Evolutionary conservation across 306 rosid genomes (phyloP).

Genomic region (Prunus dulcis): DNA sequence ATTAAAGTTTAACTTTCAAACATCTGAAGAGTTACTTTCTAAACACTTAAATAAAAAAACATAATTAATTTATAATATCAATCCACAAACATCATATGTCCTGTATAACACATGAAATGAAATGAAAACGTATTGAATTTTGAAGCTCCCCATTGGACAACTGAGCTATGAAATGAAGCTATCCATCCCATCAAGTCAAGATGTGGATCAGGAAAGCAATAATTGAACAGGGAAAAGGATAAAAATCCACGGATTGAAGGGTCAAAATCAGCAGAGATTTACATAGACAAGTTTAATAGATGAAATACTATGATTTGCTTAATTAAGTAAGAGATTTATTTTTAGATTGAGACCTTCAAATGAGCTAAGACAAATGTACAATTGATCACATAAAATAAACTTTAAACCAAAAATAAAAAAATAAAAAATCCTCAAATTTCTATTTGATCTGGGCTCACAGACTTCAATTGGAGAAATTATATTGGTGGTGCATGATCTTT

Average conservation of each 20-base stretch:
- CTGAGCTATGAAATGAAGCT: neutral
- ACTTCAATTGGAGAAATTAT: neutral
- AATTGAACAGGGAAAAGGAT: neutral
- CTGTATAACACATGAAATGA: neutral
- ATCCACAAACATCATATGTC: neutral
- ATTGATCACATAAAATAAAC: too few species aligned
- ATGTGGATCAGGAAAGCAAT: neutral
- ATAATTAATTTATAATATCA: neutral
- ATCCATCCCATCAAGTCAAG: neutral
- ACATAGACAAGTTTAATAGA: neutral
- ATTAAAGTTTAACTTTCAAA: neutral
- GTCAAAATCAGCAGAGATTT: neutral
- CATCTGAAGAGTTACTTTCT: neutral
- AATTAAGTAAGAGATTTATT: neutral
- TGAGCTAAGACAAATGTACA: too few species aligned
- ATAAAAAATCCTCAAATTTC: neutral
- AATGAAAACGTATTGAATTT: neutral
- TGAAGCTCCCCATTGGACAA: neutral
- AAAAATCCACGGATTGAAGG: neutral
- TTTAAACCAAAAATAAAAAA: neutral
- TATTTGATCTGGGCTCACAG: neutral
- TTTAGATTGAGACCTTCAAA: neutral
- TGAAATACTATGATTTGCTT: neutral
- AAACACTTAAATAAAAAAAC: neutral
- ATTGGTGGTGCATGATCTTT: slow-evolving; percentile 24